A percentile compares a stretch with the other conserved stretches of the same genome.
phyloP scores from a whole-genome alignment of 1,284 basidiomycete genomes.

The Marasmius fiardii region DNA sequence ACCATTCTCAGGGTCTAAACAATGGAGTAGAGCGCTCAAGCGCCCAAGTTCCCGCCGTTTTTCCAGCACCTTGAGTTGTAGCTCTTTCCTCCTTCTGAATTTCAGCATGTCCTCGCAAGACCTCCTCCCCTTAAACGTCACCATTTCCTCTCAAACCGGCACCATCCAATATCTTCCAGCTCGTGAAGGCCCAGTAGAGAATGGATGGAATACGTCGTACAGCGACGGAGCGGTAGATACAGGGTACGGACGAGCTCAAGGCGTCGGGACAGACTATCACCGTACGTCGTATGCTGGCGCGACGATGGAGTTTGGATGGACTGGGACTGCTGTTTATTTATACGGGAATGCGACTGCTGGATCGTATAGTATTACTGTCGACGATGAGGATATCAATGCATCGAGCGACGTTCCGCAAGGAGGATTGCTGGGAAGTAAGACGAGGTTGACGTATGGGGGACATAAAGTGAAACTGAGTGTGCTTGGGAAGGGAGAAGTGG shows the following conservation, averaged over 20 bases:
- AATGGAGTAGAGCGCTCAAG: no score
- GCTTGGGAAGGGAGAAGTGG: neutral
- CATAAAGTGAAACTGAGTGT: neutral
- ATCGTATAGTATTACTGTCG: neutral
- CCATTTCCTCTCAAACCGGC: neutral
- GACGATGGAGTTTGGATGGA: neutral
- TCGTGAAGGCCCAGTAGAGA: neutral
- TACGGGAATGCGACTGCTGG: neutral
- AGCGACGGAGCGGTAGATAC: neutral
- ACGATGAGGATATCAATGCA: neutral
- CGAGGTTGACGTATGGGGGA: neutral
- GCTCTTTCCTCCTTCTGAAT: no score
- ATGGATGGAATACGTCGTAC: neutral
- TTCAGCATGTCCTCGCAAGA: no score
- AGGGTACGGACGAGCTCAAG: neutral
- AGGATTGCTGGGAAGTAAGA: neutral
- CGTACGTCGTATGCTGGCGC: neutral
- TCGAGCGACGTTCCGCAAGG: neutral
- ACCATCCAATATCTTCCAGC: neutral
- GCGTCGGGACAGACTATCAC: neutral
- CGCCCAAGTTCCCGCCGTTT: no score
- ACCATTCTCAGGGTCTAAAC: no score
- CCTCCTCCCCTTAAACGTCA: neutral
- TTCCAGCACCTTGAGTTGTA: no score
- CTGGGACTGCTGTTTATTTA: neutral